Evolutionary conservation across 768 basidiomycete species (phyloP).

Genomic region (Tricholoma sp.): DNA sequence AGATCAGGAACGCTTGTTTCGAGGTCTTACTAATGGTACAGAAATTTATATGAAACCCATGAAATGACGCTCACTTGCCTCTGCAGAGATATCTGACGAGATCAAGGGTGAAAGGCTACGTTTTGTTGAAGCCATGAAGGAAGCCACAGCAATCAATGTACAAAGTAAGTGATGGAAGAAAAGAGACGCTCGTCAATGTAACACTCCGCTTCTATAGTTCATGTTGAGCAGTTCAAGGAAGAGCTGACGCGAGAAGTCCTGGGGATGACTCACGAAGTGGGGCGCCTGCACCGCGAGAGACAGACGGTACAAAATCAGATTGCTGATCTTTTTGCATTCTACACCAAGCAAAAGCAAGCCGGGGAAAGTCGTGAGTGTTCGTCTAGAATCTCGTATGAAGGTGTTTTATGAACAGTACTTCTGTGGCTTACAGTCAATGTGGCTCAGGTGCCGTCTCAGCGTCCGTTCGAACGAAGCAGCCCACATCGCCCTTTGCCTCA

Average conservation of each 20-base stretch:
- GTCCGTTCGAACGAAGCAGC: background rate
- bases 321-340: conserved; percentile 67
- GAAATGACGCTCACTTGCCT: background rate
- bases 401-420: background rate
- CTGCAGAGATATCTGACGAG: conserved; percentile 70
- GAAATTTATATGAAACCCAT: background rate
- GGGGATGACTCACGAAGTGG: conserved; percentile 69
- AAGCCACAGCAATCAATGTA: conserved; percentile 85
- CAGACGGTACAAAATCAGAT: conserved; percentile 66
- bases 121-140: conserved; percentile 94
- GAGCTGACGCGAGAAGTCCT: conserved; percentile 72
- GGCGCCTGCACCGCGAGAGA: conserved; percentile 58
- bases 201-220: conserved; percentile 39
- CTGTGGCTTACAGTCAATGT: background rate
- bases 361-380: conserved; percentile 8
- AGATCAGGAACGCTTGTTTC: conserved; percentile 68
- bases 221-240: conserved; percentile 86
- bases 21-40: conserved; percentile 59
- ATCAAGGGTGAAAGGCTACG: conserved; percentile 81
- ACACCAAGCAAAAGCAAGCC: conserved; percentile 54
- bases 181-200: background rate
- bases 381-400: background rate
- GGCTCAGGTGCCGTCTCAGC: background rate
- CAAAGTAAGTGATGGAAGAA: conserved; percentile 42
- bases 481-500: conserved; percentile 21